phyloP scores from a whole-genome alignment of 2,329 filamentous ascomycete genomes.

The Massarina eburnea region DNA sequence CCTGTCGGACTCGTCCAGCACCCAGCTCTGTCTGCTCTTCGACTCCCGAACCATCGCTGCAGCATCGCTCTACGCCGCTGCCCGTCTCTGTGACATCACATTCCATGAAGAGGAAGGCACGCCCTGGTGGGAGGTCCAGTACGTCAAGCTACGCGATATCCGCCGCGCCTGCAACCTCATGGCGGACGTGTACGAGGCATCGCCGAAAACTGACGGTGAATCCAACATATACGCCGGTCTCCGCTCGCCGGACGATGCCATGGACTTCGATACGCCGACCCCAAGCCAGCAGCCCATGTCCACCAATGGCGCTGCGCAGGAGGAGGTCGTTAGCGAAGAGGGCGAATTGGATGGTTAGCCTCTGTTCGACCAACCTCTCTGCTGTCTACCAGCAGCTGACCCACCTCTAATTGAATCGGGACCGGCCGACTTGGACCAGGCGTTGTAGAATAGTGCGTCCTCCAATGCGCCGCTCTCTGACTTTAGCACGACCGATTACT shows the following conservation, averaged over 20 bases:
- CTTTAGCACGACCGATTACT: too few relatives aligned
- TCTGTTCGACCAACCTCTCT: too few relatives aligned
- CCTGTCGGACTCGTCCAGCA: conserved; percentile 86
- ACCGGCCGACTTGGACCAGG: too few relatives aligned
- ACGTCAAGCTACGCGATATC: conserved; percentile 71
- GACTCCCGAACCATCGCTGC: conserved; percentile 80
- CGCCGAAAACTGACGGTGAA: conserved; percentile 44
- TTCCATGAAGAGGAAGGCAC: conserved; percentile 72
- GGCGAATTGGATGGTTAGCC: conserved; percentile 50
- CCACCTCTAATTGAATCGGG: too few relatives aligned
- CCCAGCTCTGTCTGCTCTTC: conserved; percentile 79
- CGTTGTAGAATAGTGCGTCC: too few relatives aligned
- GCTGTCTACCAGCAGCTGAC: too few relatives aligned
- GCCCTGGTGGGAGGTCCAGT: conserved; percentile 84
- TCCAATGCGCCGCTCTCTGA: too few relatives aligned
- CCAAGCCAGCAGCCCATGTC: conserved; percentile 10
- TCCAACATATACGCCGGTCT: conserved; percentile 51
- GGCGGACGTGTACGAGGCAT: conserved; percentile 55
- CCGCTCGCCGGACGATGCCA: conserved; percentile 41
- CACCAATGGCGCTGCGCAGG: conserved; percentile 25
- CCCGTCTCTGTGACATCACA: conserved; percentile 70
- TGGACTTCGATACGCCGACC: conserved; percentile 35
- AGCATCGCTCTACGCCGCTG: conserved; percentile 82
- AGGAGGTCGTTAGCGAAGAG: conserved; percentile 46
- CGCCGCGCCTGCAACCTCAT: conserved; percentile 74